phyloP scores from a whole-genome alignment of 192 early-diverging fungal genomes.

The Rhizophagus clarus region DNA sequence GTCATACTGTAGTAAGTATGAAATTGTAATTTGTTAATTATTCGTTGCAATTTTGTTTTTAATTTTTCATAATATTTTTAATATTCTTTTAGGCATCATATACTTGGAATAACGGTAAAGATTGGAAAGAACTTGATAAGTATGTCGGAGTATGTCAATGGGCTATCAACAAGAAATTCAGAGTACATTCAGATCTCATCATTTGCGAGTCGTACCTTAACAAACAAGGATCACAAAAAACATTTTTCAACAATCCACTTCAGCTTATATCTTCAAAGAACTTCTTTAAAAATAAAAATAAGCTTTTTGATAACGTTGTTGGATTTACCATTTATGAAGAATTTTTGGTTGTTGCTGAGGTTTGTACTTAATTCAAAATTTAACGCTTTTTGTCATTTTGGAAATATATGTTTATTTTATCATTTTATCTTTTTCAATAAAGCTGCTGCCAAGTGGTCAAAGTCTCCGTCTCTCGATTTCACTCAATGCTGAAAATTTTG shows the following conservation, averaged over 20 bases:
- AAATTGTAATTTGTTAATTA: background rate
- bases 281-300: constrained; percentile 53
- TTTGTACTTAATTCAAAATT: constrained; percentile 25
- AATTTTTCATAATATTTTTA: background rate
- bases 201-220: constrained; percentile 76
- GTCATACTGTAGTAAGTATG: constrained; percentile 57
- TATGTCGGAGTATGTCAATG: constrained; percentile 78
- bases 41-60: background rate
- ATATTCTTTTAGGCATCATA: constrained; percentile 55
- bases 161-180: constrained; percentile 61
- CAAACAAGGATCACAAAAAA: constrained; percentile 58
- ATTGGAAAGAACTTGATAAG: constrained; percentile 64
- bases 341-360: constrained; percentile 78
- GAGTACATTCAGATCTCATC: constrained; percentile 58
- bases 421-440: background rate
- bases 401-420: background rate
- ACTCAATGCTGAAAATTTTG: constrained; percentile 69
- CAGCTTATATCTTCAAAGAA: constrained; percentile 67
- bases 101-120: constrained; percentile 68
- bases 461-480: constrained; percentile 67
- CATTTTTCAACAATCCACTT: constrained; percentile 49
- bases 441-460: constrained; percentile 42
- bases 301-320: constrained; percentile 68
- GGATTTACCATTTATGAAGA: constrained; percentile 80
- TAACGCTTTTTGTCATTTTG: no score